Base-by-base conservation (phyloP, 2,329 filamentous ascomycete species). In the Pseudocercospora crystallina region DNA sequence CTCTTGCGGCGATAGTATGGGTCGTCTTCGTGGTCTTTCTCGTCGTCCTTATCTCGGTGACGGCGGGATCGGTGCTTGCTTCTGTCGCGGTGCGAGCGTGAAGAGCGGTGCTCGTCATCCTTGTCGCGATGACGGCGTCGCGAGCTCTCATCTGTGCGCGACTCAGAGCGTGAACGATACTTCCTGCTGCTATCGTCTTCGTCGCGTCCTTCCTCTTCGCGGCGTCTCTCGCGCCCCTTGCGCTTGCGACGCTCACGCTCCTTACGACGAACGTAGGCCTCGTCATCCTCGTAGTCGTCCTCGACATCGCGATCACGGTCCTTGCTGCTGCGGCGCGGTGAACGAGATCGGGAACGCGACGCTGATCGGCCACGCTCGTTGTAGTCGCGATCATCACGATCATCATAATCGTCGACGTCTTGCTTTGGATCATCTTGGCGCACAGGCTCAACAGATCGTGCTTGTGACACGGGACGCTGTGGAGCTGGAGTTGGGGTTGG, bases 81-180 rank as follows among this genome's bases (percentile, higher is more conserved):
- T 37, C 71, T 67, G 15, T 76, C 74, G 17, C 75, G 72, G 40
- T 75, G 69, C 9, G 72, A 73, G 29, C 73, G 72, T n/a, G 72
- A 75, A 5, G 73, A 73, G 9, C 71, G 70, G 41, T 73, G 61
- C 45, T 69, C 66, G 5, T 71, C 66, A 43, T 74, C 72, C 50
- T 71, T 73, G 34, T 68, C 73, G 17, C 71, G 83, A 59, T 82
- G 83, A 54, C 82, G 81, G 60, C 84, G 81, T 42, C 78, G 71
- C 57, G 78, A 81, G 33, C 70, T 71, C 59, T 79, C 82, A 29
- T 74, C 74, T 8, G 82, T 80, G 1, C 80, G 80, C 2, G 87
- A 89, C 5, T 78, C 77, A 5, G 86, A 89, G 50, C 85, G 78
- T 0, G 84, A 83, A 43, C 80, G 78, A 41, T 83, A 79, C 38